Conservation (phyloP, 371 early-diverging fungal species). For the Mucor velutinosus region DNA sequence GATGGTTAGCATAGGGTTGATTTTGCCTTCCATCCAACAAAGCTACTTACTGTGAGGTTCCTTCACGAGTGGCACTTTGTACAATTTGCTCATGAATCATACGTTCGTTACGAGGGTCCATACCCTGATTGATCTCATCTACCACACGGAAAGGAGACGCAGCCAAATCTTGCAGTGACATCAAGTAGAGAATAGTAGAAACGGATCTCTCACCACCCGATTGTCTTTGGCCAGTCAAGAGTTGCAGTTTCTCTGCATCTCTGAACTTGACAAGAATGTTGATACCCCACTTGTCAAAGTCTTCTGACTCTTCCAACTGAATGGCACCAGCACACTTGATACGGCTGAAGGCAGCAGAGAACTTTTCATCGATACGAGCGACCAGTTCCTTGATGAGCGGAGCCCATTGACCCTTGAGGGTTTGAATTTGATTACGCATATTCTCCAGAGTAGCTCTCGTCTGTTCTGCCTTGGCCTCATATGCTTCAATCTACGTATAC, state of each 20-base stretch:
- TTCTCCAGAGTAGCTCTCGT: conserved; percentile 30
- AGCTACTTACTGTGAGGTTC: conserved; percentile 71
- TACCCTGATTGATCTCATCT: conserved; percentile 99
- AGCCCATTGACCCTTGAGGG: conserved; percentile 67
- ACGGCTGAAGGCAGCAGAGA: conserved; percentile 75
- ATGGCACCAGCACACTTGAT: conserved; percentile 95
- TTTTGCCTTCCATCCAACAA: background rate
- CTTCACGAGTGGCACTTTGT: conserved; percentile 62
- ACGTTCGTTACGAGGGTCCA: conserved; percentile 99
- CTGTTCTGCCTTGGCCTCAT: conserved; percentile 34
- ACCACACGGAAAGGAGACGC: conserved; percentile 97
- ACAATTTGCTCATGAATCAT: conserved; percentile 95
- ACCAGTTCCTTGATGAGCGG: conserved; percentile 64
- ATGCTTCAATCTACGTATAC: conserved; percentile 27
- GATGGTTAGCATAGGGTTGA: background rate
- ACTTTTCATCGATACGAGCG: conserved; percentile 64
- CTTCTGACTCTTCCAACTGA: conserved; percentile 66
- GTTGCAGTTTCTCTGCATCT: conserved; percentile 84
- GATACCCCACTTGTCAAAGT: conserved; percentile 95
- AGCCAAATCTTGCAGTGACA: conserved; percentile 91
- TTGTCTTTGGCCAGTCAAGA: conserved; percentile 91
- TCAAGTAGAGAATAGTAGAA: conserved; percentile 96
- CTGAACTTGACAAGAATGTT: conserved; percentile 95
- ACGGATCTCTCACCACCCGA: conserved; percentile 98
- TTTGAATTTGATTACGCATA: conserved; percentile 35